These are phyloP conservation scores for Solanum sparsipilum DNA, from an alignment of 257 asterid genomes.

Conservation along the genomic window DNA sequence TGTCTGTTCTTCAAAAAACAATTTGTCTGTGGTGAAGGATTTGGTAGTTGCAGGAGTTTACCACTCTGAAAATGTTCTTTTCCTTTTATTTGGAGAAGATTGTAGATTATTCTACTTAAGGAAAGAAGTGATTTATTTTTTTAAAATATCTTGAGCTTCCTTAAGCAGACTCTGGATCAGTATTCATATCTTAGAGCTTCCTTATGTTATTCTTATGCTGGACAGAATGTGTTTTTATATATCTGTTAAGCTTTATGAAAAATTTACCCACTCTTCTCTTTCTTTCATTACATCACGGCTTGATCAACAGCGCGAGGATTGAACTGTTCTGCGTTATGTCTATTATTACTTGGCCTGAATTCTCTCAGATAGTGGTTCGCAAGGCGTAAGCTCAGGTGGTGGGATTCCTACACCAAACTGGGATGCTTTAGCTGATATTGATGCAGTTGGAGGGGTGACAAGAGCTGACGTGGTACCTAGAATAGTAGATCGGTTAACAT, in stretches of 20 bases:
- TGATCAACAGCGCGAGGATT: conserved; percentile 98
- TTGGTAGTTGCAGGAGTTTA: background rate
- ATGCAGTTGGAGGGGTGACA: conserved; percentile 96
- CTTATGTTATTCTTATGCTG: background rate
- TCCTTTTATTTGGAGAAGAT: background rate
- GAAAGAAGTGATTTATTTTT: background rate
- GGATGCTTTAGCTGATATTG: conserved; percentile 99
- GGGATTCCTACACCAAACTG: conserved; percentile 99
- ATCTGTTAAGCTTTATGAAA: background rate
- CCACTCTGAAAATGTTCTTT: background rate
- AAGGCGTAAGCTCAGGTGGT: conserved; percentile 93
- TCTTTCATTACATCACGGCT: conserved; percentile 47
- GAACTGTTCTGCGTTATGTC: conserved; percentile 93
- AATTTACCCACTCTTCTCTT: conserved; percentile 9
- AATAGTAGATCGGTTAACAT: conserved; percentile 66
- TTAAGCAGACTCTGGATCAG: background rate
- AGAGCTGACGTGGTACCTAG: conserved; percentile 99
- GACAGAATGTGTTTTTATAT: background rate
- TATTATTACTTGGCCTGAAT: conserved; percentile 97
- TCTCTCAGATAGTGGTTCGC: conserved; percentile 89
- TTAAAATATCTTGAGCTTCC: background rate
- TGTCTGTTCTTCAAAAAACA: background rate
- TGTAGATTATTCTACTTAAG: background rate
- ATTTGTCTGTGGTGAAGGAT: background rate
- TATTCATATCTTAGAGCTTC: background rate